Evolutionary conservation across 2,329 filamentous ascomycete genomes (phyloP).

Genomic region (Curvularia lunata): DNA sequence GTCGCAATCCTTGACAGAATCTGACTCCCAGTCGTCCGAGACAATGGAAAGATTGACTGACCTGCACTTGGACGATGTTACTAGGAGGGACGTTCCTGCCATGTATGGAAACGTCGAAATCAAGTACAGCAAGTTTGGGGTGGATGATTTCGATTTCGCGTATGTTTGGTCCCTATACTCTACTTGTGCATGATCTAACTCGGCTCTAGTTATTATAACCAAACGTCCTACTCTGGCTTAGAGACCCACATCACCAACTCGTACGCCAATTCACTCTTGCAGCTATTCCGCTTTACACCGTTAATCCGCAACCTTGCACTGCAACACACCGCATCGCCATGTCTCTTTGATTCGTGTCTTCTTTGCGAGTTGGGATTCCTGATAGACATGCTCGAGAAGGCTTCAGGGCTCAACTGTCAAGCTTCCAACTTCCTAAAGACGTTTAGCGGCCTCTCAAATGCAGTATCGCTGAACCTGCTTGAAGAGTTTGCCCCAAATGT

Average conservation of each 20-base stretch:
- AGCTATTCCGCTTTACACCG: constrained; percentile 90
- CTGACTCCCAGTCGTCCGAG: constrained; percentile 45
- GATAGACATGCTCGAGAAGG: constrained; percentile 98
- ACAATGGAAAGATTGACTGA: constrained; percentile 73
- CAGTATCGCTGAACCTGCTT: constrained; percentile 75
- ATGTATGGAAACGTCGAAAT: constrained; percentile 96
- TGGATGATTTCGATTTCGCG: constrained; percentile 99
- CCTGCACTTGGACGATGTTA: constrained; percentile 71
- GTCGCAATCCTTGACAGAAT: constrained; percentile 43
- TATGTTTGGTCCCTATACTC: constrained; percentile 49
- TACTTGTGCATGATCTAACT: constrained; percentile 10
- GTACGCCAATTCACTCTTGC: constrained; percentile 90
- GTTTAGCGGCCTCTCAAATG: constrained; percentile 81
- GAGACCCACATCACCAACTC: constrained; percentile 98
- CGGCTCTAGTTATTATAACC: constrained; percentile 81
- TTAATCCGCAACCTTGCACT: constrained; percentile 85
- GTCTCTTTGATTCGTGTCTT: constrained; percentile 81
- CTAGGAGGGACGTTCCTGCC: constrained; percentile 80
- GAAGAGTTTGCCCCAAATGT: constrained; percentile 81
- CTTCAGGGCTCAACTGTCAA: constrained; percentile 90
- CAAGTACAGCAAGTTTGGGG: constrained; percentile 97
- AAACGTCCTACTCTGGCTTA: constrained; percentile 85
- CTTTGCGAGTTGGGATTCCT: constrained; percentile 94
- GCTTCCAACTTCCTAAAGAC: constrained; percentile 94
- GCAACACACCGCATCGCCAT: constrained; percentile 85